Evolutionary conservation across 1,284 basidiomycete species (phyloP).

Genomic region (Grifola frondosa): DNA sequence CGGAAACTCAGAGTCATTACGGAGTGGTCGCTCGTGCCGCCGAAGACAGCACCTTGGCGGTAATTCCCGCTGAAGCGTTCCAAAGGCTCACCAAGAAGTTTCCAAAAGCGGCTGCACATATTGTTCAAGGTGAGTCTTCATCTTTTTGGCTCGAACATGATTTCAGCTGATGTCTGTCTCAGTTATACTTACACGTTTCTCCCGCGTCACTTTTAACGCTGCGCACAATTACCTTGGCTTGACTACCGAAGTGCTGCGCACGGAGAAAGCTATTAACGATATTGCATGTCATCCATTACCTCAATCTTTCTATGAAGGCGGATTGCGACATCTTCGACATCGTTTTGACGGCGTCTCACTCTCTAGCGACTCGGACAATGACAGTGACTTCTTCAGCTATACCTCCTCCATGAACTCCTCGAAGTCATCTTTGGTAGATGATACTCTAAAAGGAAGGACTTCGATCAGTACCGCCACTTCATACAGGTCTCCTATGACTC

Average conservation of each 20-base stretch:
- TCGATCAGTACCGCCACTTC: slow-evolving; percentile 24
- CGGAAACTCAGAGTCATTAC: slow-evolving; percentile 39
- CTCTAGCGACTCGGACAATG: slow-evolving; percentile 44
- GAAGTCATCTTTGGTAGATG: slow-evolving; percentile 13
- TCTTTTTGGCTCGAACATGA: not conserved
- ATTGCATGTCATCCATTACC: slow-evolving; percentile 96
- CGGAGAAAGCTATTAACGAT: slow-evolving; percentile 96
- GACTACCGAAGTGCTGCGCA: slow-evolving; percentile 92
- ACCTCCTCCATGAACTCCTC: slow-evolving; percentile 24
- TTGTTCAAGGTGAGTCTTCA: slow-evolving; percentile 76
- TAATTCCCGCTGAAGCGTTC: slow-evolving; percentile 98
- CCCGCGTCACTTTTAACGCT: slow-evolving; percentile 93
- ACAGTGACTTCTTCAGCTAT: slow-evolving; percentile 55
- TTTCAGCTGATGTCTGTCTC: slow-evolving; percentile 1
- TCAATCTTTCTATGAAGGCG: slow-evolving; percentile 89
- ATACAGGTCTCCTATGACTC: slow-evolving; percentile 13
- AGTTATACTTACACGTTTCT: slow-evolving; percentile 96
- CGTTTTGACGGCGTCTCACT: slow-evolving; percentile 66
- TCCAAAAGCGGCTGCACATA: slow-evolving; percentile 95
- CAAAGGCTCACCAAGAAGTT: slow-evolving; percentile 89
- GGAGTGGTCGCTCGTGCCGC: slow-evolving; percentile 87
- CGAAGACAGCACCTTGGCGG: slow-evolving; percentile 95
- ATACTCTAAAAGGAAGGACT: slow-evolving; percentile 8
- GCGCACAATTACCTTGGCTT: slow-evolving; percentile 96
- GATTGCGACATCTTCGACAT: slow-evolving; percentile 85